Evolutionary conservation across 495 filamentous ascomycete genomes (phyloP), one percentile per base, ranked within the genome.

Genomic region (Usnea hakonensis): DNA sequence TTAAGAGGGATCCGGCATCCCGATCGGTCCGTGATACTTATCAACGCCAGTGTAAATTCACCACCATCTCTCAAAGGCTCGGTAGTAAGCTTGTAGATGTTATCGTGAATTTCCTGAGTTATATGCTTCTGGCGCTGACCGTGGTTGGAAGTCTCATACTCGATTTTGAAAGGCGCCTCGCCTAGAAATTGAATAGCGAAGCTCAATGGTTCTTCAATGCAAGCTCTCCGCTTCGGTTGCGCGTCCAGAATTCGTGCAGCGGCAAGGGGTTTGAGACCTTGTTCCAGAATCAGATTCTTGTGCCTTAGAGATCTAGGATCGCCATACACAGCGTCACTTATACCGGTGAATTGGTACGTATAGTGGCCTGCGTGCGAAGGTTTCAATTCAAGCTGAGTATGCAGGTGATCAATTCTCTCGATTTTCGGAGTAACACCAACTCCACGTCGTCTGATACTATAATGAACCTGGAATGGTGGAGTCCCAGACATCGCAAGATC

Each of bases 61-160:
- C 94, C 94, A 56, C 94, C 94, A 62, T 84, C 83, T 5, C 77
- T 77, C 35, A 98, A 75, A 33, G 81, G 79, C 3, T 86, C 79
- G 0, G 92, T 97, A 33, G 79, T 79, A 69, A 98, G 91, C 30
- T 79, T 86, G 60, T 85, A 84, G 21, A 78, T 66, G 26, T 79
- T 73, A 16, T 75, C 77, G 17, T 84, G 76, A 46, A 95, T 87
- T 52, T 76, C 81, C 10, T 83, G 76, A n/a, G 84, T 77, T 28
- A 80, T 81, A 63, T 87, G 77, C 53, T 88, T 86, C 30, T 80
- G 84, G 56, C 90, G 82, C 75, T 89, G 95, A 38, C 91, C 91
- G 63, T 88, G 86, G 70, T 97, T 89, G n/a, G 96, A 81, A 35
- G 97, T 75, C 70, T 97, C 94, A 75, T 96, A 98, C 66, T 96